phyloP scores from a whole-genome alignment of 2,329 filamentous ascomycete genomes.

The Calonectria hawksworthii region DNA sequence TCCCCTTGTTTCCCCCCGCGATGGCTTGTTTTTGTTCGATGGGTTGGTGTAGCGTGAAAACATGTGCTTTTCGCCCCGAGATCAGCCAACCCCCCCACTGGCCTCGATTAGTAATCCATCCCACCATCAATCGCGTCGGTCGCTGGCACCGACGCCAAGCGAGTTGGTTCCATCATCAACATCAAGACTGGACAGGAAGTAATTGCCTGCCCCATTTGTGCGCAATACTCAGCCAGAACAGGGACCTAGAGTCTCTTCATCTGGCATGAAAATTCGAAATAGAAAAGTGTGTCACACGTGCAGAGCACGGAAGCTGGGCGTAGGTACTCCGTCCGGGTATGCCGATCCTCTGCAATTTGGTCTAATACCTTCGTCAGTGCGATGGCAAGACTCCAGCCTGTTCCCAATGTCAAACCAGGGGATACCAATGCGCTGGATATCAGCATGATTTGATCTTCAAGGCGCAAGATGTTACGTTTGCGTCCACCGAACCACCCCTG shows the following conservation, averaged over 20 bases:
- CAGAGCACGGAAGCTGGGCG: conserved; percentile 43
- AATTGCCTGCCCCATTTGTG: background rate
- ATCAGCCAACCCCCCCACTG: background rate
- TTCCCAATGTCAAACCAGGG: conserved; percentile 39
- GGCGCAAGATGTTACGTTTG: background rate
- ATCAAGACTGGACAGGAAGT: background rate
- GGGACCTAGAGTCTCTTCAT: too few species aligned
- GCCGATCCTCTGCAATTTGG: background rate
- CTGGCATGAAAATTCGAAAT: conserved; percentile 41
- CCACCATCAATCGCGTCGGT: background rate
- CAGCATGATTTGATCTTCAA: conserved; percentile 44
- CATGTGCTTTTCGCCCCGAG: background rate
- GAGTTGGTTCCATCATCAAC: background rate
- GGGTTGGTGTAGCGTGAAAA: background rate
- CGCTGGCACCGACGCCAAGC: background rate
- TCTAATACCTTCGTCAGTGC: conserved; percentile 31
- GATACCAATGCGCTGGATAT: conserved; percentile 42
- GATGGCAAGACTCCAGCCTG: conserved; percentile 44
- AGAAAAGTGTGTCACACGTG: conserved; percentile 43
- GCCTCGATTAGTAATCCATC: background rate
- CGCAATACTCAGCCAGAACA: background rate
- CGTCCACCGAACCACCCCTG: background rate
- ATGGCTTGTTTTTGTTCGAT: background rate
- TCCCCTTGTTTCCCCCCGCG: too few species aligned
- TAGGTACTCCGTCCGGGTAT: conserved; percentile 19